These are phyloP conservation scores for Sporobolomyces pararoseus DNA, from an alignment of 768 basidiomycete genomes.

Conservation along the genomic window DNA sequence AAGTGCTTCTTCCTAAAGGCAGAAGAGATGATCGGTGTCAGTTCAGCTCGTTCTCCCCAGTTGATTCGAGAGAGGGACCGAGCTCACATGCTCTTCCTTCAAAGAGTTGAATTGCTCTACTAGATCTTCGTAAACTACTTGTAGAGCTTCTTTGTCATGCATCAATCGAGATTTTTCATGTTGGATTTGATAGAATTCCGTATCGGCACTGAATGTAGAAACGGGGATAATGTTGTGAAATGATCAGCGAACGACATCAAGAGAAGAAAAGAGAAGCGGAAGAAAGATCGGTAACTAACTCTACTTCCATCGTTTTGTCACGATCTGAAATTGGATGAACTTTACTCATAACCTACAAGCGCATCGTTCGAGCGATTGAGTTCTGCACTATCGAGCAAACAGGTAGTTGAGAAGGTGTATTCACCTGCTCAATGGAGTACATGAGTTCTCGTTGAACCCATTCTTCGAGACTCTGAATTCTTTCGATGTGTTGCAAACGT, in stretches of 20 bases:
- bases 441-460: constrained; percentile 81
- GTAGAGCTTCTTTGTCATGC: constrained; percentile 78
- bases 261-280: not conserved
- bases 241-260: not conserved
- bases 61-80: not conserved
- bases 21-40: no score
- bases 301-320: constrained; percentile 9
- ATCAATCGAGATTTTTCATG: constrained; percentile 71
- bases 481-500: constrained; percentile 82
- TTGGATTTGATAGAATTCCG: constrained; percentile 82
- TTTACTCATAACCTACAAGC: constrained; percentile 11
- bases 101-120: constrained; percentile 70
- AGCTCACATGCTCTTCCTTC: constrained; percentile 51
- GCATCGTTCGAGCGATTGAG: no score
- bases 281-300: not conserved
- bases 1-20: constrained; percentile 63
- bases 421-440: constrained; percentile 87
- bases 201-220: constrained; percentile 64
- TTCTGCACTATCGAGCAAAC: no score
- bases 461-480: constrained; percentile 78
- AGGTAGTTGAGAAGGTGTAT: constrained; percentile 34
- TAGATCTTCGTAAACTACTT: constrained; percentile 72
- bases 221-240: no score
- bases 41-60: no score
- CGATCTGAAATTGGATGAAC: constrained; percentile 2